Percentiles rank a stretch among this genome's conserved stretches.
Conservation (phyloP, 305 asterid genomes). For the Fraxinus latifolia region DNA sequence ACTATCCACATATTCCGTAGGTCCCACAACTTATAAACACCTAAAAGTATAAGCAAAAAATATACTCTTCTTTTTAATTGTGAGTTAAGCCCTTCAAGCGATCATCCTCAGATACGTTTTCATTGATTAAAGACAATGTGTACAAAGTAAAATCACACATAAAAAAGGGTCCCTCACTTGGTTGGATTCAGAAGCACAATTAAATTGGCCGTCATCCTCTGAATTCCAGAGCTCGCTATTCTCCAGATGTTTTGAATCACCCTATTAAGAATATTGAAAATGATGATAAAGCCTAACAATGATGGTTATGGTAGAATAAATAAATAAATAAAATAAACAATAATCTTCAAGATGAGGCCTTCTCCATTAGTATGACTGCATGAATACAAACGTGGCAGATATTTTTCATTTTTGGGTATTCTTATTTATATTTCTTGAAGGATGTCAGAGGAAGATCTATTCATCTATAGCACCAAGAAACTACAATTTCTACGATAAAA, state of each 20-base stretch:
- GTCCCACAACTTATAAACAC: neutral
- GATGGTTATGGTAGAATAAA: neutral
- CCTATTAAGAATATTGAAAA: constrained; percentile 38
- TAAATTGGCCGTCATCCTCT: constrained; percentile 38
- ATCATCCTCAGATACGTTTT: neutral
- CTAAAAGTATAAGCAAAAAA: neutral
- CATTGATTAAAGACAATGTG: neutral
- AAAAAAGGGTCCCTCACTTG: constrained; percentile 41
- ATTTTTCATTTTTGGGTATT: constrained; percentile 6
- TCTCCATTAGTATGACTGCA: neutral
- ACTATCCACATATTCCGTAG: neutral
- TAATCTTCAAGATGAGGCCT: neutral
- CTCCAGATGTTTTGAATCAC: constrained; percentile 43
- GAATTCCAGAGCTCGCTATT: constrained; percentile 28
- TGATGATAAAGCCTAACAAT: neutral
- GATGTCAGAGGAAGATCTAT: neutral
- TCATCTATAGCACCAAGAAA: constrained; percentile 6
- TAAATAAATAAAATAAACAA: neutral
- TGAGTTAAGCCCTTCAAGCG: neutral
- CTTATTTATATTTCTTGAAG: neutral
- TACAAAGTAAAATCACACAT: constrained; percentile 3
- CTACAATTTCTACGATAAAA: neutral
- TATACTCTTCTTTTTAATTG: neutral
- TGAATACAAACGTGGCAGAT: neutral
- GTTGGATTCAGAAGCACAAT: constrained; percentile 40